A percentile compares a stretch with the other conserved stretches of the same genome.
Evolutionary conservation across 2,329 filamentous ascomycete genomes (phyloP).

Genomic region (Fusarium sp.): DNA sequence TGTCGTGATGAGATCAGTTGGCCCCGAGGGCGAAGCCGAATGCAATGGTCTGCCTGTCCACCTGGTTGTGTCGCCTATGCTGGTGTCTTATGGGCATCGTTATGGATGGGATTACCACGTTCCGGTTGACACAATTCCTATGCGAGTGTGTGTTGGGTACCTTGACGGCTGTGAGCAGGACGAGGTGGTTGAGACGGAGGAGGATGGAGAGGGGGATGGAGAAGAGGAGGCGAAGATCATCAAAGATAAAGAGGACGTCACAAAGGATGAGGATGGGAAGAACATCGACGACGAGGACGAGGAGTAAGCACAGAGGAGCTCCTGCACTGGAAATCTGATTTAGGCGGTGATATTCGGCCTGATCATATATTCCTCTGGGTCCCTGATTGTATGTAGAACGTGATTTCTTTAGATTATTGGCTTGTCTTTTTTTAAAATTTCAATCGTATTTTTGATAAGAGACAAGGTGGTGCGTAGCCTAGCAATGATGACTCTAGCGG

Average conservation of each 20-base stretch:
- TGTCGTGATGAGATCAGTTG: not conserved
- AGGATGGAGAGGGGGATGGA: not conserved
- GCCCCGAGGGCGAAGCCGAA: fast-evolving
- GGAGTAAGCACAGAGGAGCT: not conserved
- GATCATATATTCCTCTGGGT: not conserved
- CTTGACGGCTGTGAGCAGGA: fast-evolving
- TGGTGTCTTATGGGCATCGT: fast-evolving
- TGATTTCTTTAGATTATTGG: not conserved
- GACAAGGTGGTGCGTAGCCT: not conserved
- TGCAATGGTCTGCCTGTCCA: not conserved
- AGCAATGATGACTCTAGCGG: not conserved
- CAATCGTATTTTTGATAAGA: not conserved
- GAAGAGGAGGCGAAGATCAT: not conserved
- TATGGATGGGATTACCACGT: not conserved
- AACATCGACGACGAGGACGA: not conserved
- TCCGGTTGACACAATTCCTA: fast-evolving
- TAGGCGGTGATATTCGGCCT: too few relatives aligned
- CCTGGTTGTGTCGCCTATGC: not conserved
- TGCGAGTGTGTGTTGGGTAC: not conserved
- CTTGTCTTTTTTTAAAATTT: not conserved
- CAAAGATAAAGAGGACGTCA: not conserved
- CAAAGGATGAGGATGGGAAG: not conserved
- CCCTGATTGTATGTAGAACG: not conserved
- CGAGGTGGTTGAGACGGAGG: not conserved
- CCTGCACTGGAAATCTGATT: not conserved